Base-by-base conservation (phyloP, 768 basidiomycete genomes). In the Rhizopogon vinicolor region DNA sequence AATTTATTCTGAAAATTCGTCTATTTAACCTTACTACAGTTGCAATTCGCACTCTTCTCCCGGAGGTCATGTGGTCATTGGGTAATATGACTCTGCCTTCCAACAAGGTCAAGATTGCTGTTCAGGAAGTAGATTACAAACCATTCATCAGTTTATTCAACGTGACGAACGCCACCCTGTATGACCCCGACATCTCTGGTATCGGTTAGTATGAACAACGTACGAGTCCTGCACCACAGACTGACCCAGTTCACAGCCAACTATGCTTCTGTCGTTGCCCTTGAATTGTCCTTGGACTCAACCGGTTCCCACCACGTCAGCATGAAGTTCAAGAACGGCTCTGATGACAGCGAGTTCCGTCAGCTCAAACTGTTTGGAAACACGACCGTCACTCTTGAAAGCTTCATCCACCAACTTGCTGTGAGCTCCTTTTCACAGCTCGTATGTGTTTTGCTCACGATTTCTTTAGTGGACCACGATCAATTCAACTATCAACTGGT, bases 301-400 rank as follows among this genome's bases (percentile, higher is more conserved):
- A 80, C 83, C 33, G 84, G 84, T 28, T 84, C 86, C 57, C 73
- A 79, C 61, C 82, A 85, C 51, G 85, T 90, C 61, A 83, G 86
- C 63, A 78, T 89, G 80, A 83, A 78, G 69, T 87, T 88, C 79
- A 84, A 80, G 79, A 90, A 90, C 68, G 87, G 87, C 44, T 86
- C 87, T 42, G 40, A 16, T 16, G 58, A 72, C 44, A 72, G 72
- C 44, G 71, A 72, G 61, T 89, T 85, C 76, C 67, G 75, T 53
- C 80, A 81, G 48, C 66, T 87, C 62, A 79, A 85, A 58, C 81
- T 84, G 68, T 89, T 88, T 65, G 83, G 81, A 51, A 19, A 55
- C 16, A 22, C 33, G 18, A 39, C 10, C 41, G 7, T 55, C 28
- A 29, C 14, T 25, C 25, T 55, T 39, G 14, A 48, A 16, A 48